Evolutionary conservation across 2,329 filamentous ascomycete genomes (phyloP), one percentile per base, ranked within the genome.

Genomic region (Monosporascus sp.): DNA sequence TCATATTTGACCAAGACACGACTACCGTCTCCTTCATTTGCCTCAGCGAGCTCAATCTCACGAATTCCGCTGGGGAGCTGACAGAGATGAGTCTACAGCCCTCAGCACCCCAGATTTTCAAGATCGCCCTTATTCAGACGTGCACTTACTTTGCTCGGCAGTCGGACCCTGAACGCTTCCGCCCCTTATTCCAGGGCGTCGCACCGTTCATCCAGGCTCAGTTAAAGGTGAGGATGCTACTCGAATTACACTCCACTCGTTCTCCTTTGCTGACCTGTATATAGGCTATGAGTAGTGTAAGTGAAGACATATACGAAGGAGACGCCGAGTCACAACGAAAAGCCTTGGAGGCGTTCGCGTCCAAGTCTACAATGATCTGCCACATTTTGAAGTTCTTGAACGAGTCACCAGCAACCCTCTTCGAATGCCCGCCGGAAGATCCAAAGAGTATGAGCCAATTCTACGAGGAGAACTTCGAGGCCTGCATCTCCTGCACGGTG

Each of bases 1-100:
- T 71, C 24, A 68, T 74, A 31, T 82, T 86, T 58, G 84, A 86
- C 53, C 80, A 82, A 64, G 79, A 85, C 54, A 75, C 87, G 62
- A 83, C 86, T 70, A 86, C 84, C 17, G 82, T 82, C 38, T 79
- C 84, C 3, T 86, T 88, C 64, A 83, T 88, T 52, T 84, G 81
- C 65, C 70, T 88, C 41, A 75, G 80, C 14, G 79, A 87, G 59
- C 71, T 88, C 37, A 83, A 81, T 62, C 78, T 84, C 52, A 81
- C 85, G 48, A 74, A 75, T 51, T 80, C 78, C 54, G 74, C 84
- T 48, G 80, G 82, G 44, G 77, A 75, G 22, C 74, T 88, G 16
- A 74, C 79, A 3, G 76, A 80, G 47, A 70, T 73, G 8, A 87
- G 85, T 58, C 75, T 87, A 47, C 73, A 78, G 37, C 68, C 78